A percentile compares a stretch with the other conserved stretches of the same genome.
Conservation (phyloP, 1,139 yeast genomes). For the Pichia cactophila region DNA sequence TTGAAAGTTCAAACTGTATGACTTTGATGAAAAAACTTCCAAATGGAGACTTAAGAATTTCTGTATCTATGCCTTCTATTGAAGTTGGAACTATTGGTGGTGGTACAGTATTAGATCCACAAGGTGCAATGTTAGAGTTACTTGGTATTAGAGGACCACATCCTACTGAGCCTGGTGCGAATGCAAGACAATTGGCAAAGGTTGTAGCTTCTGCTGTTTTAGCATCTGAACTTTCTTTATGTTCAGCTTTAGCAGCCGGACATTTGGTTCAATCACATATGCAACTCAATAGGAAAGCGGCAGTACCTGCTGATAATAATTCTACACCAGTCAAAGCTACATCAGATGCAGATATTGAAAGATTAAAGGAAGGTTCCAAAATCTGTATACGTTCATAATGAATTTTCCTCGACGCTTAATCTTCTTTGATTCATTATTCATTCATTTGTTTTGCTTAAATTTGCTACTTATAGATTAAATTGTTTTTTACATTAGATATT, state of each 20-base stretch:
- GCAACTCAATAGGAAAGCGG: conserved; percentile 71
- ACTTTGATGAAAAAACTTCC: conserved; percentile 79
- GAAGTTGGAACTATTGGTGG: conserved; percentile 99
- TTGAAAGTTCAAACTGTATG: conserved; percentile 94
- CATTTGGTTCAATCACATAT: conserved; percentile 97
- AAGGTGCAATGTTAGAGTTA: conserved; percentile 90
- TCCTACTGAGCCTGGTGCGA: conserved; percentile 87
- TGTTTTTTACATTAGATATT: neutral
- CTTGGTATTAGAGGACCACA: conserved; percentile 96
- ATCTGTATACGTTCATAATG: conserved; percentile 54
- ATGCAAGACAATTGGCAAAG: conserved; percentile 92
- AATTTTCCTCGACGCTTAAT: neutral
- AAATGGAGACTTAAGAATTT: conserved; percentile 74
- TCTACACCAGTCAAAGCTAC: conserved; percentile 15
- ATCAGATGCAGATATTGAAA: conserved; percentile 34
- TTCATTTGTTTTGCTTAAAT: neutral
- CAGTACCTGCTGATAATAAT: conserved; percentile 23
- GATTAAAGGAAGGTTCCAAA: conserved; percentile 62
- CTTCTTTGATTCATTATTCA: neutral
- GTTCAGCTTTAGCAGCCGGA: conserved; percentile 96
- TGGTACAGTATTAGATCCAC: conserved; percentile 96
- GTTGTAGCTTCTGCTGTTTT: conserved; percentile 91
- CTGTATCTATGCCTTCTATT: conserved; percentile 97
- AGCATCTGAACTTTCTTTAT: conserved; percentile 91
- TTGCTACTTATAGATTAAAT: neutral